Evolutionary conservation across 371 early-diverging fungal species (phyloP).

Genomic region (Capillidium heterosporum): DNA sequence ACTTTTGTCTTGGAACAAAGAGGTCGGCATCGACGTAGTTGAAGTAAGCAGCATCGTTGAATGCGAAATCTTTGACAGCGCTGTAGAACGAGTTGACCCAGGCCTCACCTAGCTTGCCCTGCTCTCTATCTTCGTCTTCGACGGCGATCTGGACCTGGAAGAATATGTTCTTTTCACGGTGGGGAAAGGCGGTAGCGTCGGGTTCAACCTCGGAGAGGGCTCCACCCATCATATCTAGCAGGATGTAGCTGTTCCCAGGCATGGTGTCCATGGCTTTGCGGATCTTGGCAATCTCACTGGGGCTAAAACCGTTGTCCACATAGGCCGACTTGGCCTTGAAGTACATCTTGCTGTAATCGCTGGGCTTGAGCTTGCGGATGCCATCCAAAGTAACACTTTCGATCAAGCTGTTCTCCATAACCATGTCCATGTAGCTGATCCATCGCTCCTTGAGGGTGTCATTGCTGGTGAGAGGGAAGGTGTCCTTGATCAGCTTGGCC

Average conservation of each 20-base stretch:
- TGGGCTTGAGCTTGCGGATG: neutral
- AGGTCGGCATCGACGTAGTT: slow-evolving; percentile 1
- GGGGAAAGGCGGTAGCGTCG: neutral
- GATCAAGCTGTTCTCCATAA: too few relatives aligned
- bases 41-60: neutral
- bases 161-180: neutral
- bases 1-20: slow-evolving; percentile 4
- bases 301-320: neutral
- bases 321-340: neutral
- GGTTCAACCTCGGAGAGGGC: neutral
- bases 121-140: too few relatives aligned
- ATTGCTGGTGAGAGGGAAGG: too few relatives aligned
- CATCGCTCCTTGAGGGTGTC: too few relatives aligned
- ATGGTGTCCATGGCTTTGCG: neutral
- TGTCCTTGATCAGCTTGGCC: too few relatives aligned
- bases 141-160: too few relatives aligned
- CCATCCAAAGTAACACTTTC: neutral
- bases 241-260: neutral
- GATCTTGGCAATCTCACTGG: neutral
- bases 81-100: too few relatives aligned
- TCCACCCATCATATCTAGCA: slow-evolving; percentile 4
- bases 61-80: too few relatives aligned
- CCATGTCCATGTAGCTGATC: too few relatives aligned
- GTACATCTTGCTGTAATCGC: neutral
- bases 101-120: too few relatives aligned